Base-by-base conservation (phyloP, 495 filamentous ascomycete species). In the Bryoglossum gracile region DNA sequence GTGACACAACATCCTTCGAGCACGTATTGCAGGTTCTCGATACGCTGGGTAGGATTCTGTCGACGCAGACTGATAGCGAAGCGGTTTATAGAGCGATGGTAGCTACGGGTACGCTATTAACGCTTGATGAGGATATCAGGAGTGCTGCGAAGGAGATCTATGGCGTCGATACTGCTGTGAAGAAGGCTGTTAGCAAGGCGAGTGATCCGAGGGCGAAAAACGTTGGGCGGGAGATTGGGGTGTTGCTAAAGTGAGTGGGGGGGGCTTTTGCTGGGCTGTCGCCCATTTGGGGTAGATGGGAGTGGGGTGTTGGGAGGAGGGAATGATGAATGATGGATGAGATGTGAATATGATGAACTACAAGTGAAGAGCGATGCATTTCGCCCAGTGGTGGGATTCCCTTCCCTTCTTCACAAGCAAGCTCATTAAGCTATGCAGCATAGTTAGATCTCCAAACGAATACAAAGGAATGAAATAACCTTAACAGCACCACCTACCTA, bases 81-180 rank as follows among this genome's bases (percentile, higher is more conserved):
- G 84, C 84, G 8, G 67, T 89, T 21, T 97, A 87, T 66, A 74
- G 94, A 34, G 80, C 81, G 4, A 73, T 96, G 10, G 89, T 95
- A 16, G 87, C 86, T 1, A 58, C 84, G 0, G 94, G 94, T 0
- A 97, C 90, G 23, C 59, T 96, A 21, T 61, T 88, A 14, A 66
- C 65, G 4, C 63, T 80, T 3, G 74, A 68, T 38, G 68, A 62
- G 8, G 77, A 75, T 43, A 70, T 67, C 28, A 65, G 61, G 45
- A 63, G 64, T 47, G 68, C 67, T 9, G 75, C 68, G 24, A 69
- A 67, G 25, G 68, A 70, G 46, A 60, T 76, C n/a, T 69, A 73
- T 39, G 67, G 62, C 8, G 59, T 73, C 1, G 64, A 65, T 17
- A 61, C 53, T 46, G 66, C 68, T 49, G 52, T 78, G 19, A 44